Conservation (phyloP, 257 asterid genomes). For the Fraxinus pennsylvanica region DNA sequence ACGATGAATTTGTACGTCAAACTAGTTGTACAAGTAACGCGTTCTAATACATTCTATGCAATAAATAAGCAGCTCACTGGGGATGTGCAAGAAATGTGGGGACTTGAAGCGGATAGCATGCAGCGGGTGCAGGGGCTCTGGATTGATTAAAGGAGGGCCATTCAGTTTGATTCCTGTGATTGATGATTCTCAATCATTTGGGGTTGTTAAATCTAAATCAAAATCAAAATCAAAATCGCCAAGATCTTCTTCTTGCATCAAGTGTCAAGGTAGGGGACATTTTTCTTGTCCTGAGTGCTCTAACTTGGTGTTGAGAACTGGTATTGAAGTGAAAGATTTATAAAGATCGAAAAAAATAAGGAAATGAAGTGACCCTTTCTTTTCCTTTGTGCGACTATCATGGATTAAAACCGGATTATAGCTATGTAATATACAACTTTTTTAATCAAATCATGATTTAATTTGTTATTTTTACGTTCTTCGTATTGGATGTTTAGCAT, state of each 20-base stretch:
- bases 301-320: neutral
- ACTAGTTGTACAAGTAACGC: no score
- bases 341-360: neutral
- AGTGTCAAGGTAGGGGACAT: conserved; percentile 64
- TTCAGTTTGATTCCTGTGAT: conserved; percentile 43
- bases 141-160: conserved; percentile 53
- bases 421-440: neutral
- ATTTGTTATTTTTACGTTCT: neutral
- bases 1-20: no score
- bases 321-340: neutral
- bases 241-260: conserved; percentile 38
- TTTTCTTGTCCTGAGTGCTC: conserved; percentile 72
- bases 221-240: conserved; percentile 32
- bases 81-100: conserved; percentile 91
- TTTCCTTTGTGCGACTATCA: neutral
- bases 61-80: conserved; percentile 54
- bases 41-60: neutral
- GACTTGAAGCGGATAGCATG: conserved; percentile 77
- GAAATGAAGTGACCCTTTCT: neutral
- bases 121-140: conserved; percentile 74
- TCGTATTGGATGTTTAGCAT: no score
- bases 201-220: conserved; percentile 21
- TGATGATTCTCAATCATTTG: conserved; percentile 29
- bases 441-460: neutral
- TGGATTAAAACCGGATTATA: neutral